These are phyloP conservation scores for Colletotrichum sublineola DNA, from an alignment of 2,329 filamentous ascomycete species.

Conservation along the genomic window DNA sequence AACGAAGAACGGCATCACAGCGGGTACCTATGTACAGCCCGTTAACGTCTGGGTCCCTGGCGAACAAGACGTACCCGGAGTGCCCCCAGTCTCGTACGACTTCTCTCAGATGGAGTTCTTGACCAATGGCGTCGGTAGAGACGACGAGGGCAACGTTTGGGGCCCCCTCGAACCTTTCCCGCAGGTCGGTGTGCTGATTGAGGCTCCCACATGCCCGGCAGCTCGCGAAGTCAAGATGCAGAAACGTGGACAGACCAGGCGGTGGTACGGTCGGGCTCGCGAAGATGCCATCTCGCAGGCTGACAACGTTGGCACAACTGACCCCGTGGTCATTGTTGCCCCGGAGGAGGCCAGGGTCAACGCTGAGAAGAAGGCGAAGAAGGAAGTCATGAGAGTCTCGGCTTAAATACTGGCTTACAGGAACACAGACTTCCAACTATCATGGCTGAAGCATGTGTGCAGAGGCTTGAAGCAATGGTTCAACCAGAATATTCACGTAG, in stretches of 20 bases:
- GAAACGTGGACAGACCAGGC: constrained; percentile 27
- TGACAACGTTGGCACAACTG: constrained; percentile 39
- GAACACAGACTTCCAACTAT: not conserved
- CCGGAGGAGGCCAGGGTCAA: not conserved
- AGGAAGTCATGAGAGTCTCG: not conserved
- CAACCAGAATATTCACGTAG: not conserved
- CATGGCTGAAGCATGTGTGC: not conserved
- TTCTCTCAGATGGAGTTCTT: constrained; percentile 54
- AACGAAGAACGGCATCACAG: constrained; percentile 52
- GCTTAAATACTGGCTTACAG: not conserved
- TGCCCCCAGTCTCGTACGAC: constrained; percentile 51
- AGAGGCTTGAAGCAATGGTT: not conserved
- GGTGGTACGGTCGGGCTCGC: constrained; percentile 40
- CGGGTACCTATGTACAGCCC: constrained; percentile 53
- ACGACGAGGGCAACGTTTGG: constrained; percentile 53
- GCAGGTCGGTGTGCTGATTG: constrained; percentile 52
- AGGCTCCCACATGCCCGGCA: constrained; percentile 35
- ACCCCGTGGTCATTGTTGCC: constrained; percentile 1
- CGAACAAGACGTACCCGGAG: constrained; percentile 54
- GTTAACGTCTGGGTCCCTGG: constrained; percentile 54
- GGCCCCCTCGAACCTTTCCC: constrained; percentile 55
- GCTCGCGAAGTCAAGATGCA: constrained; percentile 19
- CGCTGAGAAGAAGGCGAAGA: not conserved
- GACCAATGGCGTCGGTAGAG: constrained; percentile 52
- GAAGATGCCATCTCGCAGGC: constrained; percentile 39